These are phyloP conservation scores for Pisolithus sp. DNA, from an alignment of 768 basidiomycete genomes.

Conservation along the genomic window DNA sequence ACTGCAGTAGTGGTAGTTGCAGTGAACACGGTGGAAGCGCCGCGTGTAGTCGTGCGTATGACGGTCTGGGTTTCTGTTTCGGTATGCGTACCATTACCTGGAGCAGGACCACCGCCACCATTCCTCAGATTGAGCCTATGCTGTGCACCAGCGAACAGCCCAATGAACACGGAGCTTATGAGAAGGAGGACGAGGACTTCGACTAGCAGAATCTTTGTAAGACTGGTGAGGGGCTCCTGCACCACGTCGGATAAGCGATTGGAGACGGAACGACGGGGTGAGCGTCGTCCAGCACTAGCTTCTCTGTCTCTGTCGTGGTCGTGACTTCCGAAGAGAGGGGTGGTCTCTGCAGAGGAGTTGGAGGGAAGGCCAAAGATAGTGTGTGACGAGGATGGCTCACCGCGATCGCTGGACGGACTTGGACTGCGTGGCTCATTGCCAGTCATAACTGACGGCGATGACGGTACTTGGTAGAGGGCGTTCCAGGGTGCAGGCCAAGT, in stretches of 20 bases:
- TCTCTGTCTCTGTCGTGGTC: slow-evolving; percentile 30
- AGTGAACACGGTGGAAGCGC: slow-evolving; percentile 23
- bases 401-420: slow-evolving; percentile 54
- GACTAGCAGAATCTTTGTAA: slow-evolving; percentile 77
- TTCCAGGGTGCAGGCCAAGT: neutral
- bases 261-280: slow-evolving; percentile 25
- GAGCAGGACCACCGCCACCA: slow-evolving; percentile 19
- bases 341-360: slow-evolving; percentile 42
- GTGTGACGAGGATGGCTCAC: slow-evolving; percentile 21
- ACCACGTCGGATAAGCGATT: slow-evolving; percentile 45
- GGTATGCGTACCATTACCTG: slow-evolving; percentile 30
- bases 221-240: slow-evolving; percentile 73
- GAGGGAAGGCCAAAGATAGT: neutral
- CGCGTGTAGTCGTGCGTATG: slow-evolving; percentile 26
- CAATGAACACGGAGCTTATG: slow-evolving; percentile 82
- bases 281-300: slow-evolving; percentile 28
- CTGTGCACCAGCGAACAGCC: slow-evolving; percentile 86
- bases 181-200: slow-evolving; percentile 73
- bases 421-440: slow-evolving; percentile 50
- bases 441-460: slow-evolving; percentile 41
- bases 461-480: slow-evolving; percentile 10
- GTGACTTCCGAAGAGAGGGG: slow-evolving; percentile 51
- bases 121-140: slow-evolving; percentile 59
- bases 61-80: slow-evolving; percentile 27
- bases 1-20: slow-evolving; percentile 31